These are phyloP conservation scores for Blastobotrys illinoisensis DNA, from an alignment of 1,139 yeast genomes.

Conservation along the genomic window DNA sequence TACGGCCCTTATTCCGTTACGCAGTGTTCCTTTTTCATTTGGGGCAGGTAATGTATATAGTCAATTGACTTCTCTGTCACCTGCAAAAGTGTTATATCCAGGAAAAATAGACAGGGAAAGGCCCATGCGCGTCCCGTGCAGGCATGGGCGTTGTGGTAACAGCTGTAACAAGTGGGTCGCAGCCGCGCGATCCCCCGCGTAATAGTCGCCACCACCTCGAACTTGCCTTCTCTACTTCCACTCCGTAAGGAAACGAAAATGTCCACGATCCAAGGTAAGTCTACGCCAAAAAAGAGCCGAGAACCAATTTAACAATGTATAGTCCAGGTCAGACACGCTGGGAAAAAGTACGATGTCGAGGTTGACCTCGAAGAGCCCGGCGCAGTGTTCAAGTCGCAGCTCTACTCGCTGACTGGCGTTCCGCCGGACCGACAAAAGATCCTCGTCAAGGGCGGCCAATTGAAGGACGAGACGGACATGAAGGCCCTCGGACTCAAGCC, in stretches of 20 bases:
- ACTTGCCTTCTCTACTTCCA: background rate
- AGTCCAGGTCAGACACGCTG: conserved; percentile 74
- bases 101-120: too few relatives aligned
- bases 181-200: background rate
- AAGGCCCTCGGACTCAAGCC: conserved; percentile 51
- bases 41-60: too few relatives aligned
- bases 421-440: conserved; percentile 88
- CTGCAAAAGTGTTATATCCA: background rate
- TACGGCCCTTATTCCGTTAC: too few relatives aligned
- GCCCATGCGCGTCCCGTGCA: too few relatives aligned
- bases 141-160: too few relatives aligned
- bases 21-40: too few relatives aligned
- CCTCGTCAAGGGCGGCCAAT: conserved; percentile 82
- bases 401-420: conserved; percentile 69
- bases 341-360: conserved; percentile 69
- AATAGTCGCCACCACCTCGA: background rate
- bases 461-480: conserved; percentile 59
- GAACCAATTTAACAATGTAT: background rate
- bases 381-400: conserved; percentile 61
- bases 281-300: background rate
- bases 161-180: too few relatives aligned
- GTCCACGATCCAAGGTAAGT: conserved; percentile 5
- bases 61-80: background rate
- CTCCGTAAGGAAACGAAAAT: background rate
- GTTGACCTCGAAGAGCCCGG: conserved; percentile 50